Base-by-base conservation (phyloP, 179 eudicot species). In the Heliamphora pulchella region DNA sequence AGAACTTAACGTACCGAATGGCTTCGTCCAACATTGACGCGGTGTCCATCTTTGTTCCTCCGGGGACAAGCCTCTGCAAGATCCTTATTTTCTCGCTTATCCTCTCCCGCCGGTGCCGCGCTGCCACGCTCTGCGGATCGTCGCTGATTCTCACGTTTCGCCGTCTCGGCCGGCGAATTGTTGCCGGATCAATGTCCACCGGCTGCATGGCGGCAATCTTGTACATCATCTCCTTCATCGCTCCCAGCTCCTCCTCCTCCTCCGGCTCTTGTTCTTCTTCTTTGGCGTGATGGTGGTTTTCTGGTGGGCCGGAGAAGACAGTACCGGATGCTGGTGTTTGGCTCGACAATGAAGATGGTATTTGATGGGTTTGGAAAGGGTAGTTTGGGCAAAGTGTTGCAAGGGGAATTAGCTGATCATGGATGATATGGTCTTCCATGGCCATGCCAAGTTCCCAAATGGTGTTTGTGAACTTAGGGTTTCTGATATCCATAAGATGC, bases 21-120 rank as follows among this genome's bases (percentile, higher is more conserved):
- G 91, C 92, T 81, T 89, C 92, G 7, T 88, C 92, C 2, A 89
- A 75, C 92, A 89, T 89, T 0, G 92, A 85, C 1, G 91, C 92
- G 0, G 91, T 88, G 83, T 89, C 92, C 92, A 89, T 83, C 71
- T 88, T 89, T 17, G 88, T 88, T 3, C 91, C 91, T 0, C 92
- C 92, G 0, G 92, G 91, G 8, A 89, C 92, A 1, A 89, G 87
- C 57, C 90, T 84, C 43, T 89, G 92, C 8, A 89, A 78, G 17
- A 88, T 85, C 78, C 91, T 65, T 2, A 89, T 89, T 75, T 83
- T 87, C 77, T 88, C 92, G 66, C 92, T 88, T 15, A 89, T 89
- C 76, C 87, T 81, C 85, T 89, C 92, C 2, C 92, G 81, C 20
- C 92, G 77, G 55, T 81, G 88, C 44, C 92, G 71, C 0, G 92